These are phyloP conservation scores for Rhynchospora tenuis DNA, from an alignment of 176 grass and related monocot genomes.

Conservation along the genomic window DNA sequence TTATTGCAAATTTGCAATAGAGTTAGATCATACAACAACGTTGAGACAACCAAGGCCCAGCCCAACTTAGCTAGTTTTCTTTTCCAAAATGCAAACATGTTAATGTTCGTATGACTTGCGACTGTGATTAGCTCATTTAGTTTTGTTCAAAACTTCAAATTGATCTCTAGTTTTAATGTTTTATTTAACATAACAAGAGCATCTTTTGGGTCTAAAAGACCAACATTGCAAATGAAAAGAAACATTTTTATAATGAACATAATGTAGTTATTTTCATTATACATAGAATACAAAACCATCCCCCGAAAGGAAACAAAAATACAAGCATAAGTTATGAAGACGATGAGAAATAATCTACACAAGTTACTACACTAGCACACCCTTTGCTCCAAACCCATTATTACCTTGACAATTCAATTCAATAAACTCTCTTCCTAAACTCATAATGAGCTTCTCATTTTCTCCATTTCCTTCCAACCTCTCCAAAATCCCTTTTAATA, in stretches of 20 bases:
- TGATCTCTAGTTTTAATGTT: neutral
- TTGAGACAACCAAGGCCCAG: no score
- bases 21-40: no score
- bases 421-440: constrained; percentile 15
- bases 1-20: no score
- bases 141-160: neutral
- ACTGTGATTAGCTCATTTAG: neutral
- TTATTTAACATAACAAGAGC: neutral
- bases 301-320: neutral
- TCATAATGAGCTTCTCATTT: neutral
- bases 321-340: neutral
- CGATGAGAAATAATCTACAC: neutral
- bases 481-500: constrained; percentile 48
- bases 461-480: constrained; percentile 17
- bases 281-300: constrained; percentile 1
- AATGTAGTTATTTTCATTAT: neutral
- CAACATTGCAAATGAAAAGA: neutral
- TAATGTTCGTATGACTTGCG: no score
- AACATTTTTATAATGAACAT: neutral
- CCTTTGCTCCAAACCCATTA: neutral
- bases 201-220: neutral
- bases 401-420: constrained; percentile 19
- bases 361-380: constrained; percentile 12
- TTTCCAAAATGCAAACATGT: no score
- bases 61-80: no score